phyloP scores from a whole-genome alignment of 805 yeast species.

The Kodamaea leandrae region DNA sequence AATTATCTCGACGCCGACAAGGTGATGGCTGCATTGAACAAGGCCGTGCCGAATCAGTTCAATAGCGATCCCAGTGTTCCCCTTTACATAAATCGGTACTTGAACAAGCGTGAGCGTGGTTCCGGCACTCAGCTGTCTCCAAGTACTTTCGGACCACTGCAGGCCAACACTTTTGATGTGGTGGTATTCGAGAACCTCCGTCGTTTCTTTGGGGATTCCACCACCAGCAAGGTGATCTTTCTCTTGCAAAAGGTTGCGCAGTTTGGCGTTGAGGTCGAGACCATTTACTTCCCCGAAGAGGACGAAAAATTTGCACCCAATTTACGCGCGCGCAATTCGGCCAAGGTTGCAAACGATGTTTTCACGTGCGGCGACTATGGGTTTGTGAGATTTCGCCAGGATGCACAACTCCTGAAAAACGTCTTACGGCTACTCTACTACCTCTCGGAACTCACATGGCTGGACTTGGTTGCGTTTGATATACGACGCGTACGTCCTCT shows the following conservation, averaged over 20 bases:
- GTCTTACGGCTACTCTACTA: conserved; percentile 48
- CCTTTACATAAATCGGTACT: conserved; percentile 59
- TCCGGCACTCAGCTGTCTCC: conserved; percentile 13
- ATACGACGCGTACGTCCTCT: conserved; percentile 9
- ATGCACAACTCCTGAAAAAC: conserved; percentile 37
- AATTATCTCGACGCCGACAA: conserved; percentile 36
- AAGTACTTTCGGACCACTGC: background rate
- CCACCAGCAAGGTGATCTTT: conserved; percentile 20
- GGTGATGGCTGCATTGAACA: conserved; percentile 19
- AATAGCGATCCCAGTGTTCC: conserved; percentile 28
- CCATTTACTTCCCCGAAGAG: conserved; percentile 49
- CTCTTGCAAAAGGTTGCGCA: conserved; percentile 42
- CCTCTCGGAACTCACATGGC: conserved; percentile 47
- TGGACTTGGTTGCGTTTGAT: conserved; percentile 33
- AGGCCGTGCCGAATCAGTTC: conserved; percentile 23
- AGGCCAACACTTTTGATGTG: conserved; percentile 18
- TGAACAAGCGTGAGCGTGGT: conserved; percentile 58
- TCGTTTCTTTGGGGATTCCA: conserved; percentile 40
- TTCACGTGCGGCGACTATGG: conserved; percentile 38
- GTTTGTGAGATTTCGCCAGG: conserved; percentile 46
- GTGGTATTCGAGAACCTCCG: conserved; percentile 44
- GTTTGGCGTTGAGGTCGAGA: conserved; percentile 46
- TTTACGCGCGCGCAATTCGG: background rate
- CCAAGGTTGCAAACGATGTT: background rate
- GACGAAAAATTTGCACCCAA: conserved; percentile 5